Evolutionary conservation across 1,139 yeast species (phyloP), one percentile per base, ranked within the genome.

Genomic region (Blastobotrys persicus): DNA sequence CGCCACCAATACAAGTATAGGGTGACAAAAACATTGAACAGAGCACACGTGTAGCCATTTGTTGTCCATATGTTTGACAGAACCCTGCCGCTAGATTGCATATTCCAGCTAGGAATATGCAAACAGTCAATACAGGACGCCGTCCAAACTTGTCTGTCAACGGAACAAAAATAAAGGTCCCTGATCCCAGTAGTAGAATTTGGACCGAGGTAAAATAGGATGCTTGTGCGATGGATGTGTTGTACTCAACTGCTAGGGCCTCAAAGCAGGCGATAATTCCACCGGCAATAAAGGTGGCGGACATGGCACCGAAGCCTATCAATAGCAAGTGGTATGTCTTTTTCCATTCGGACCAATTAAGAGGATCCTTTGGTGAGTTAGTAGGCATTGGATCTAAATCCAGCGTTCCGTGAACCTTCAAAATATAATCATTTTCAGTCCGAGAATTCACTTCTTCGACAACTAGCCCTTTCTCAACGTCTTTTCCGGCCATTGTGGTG

Each of bases 231-330:
- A 56, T 35, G 17, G 57, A 31, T 13, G 37, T 45, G 7, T 50
- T 55, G 35, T 55, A 53, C 18, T 51, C 44, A 31, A 40, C 47
- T 2, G 59, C 55, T 47, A 56, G 46, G 12, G 26, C 19, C 18
- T 44, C 50, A 35, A 47, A 56, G 3, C 59, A 55, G 9, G 59
- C 58, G 13, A 52, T 53, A 20, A 56, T 43, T 20, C 58, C 56
- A 7, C 58, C 56, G 4, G 58, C 56, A 41, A 46, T 47, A 34
- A 56, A 52, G 3, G 58, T 56, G 9, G 53, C 51, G 26, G 41
- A 42, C 55, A 55, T 47, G 23, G 51, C 47, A n/a, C 49, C 50
- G 26, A 54, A 52, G 4, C 58, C 51, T 6, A 55, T 48, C 12
- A 55, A 31, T 9, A 44, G 40, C 38, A 56, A 44, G 37, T 44